phyloP scores from a whole-genome alignment of 2,329 filamentous ascomycete genomes.

The Cercospora zeae-maydis region DNA sequence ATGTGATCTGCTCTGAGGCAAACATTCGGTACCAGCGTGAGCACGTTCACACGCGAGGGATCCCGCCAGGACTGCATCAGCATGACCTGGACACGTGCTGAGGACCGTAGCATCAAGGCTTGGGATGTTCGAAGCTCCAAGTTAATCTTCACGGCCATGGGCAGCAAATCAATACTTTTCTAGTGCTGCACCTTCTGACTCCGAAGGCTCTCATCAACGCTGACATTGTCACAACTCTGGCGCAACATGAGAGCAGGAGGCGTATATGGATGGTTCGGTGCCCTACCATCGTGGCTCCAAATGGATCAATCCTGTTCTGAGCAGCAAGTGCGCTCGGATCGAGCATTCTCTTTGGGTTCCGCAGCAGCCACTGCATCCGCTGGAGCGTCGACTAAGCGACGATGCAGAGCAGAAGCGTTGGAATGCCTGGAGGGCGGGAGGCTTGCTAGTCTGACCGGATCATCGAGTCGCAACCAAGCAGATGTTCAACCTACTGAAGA shows the following conservation, averaged over 20 bases:
- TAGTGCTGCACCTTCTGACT: not conserved
- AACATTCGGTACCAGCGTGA: not conserved
- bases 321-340: not conserved
- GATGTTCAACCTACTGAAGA: not conserved
- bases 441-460: not conserved
- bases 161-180: not conserved
- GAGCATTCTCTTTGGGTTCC: constrained; percentile 1
- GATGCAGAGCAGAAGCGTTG: constrained; percentile 8
- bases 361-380: not conserved
- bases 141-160: not conserved
- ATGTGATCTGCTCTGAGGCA: not conserved
- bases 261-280: constrained; percentile 2
- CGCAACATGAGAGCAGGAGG: not conserved
- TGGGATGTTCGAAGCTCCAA: not conserved
- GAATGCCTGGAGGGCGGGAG: constrained; percentile 6
- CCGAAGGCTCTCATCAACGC: not conserved
- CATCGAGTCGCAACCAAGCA: not conserved
- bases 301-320: not conserved
- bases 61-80: not conserved
- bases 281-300: constrained; percentile 9
- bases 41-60: not conserved
- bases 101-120: not conserved
- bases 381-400: constrained; percentile 4
- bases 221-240: not conserved
- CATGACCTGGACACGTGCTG: not conserved